Percentiles rank a stretch among this genome's conserved stretches.
Evolutionary conservation across 1,284 basidiomycete genomes (phyloP).

Genomic region (Jaminaea rosea): DNA sequence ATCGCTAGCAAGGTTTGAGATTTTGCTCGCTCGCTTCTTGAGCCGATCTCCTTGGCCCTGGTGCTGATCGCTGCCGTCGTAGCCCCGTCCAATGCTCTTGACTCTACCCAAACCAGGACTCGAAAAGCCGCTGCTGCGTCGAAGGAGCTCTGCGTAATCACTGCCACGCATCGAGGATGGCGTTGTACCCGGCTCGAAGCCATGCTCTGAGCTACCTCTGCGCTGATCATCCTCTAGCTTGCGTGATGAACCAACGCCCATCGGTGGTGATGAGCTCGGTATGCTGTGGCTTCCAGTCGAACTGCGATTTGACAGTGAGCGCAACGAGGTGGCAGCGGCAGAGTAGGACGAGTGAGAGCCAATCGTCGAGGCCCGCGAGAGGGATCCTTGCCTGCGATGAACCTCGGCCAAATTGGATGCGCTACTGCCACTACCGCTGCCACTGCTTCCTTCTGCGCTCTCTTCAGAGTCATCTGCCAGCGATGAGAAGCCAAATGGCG

Average conservation of each 20-base stretch:
- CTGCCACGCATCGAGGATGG: not conserved
- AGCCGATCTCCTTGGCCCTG: not conserved
- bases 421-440: no score
- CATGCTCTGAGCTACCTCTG: not conserved
- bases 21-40: not conserved
- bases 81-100: not conserved
- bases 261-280: not conserved
- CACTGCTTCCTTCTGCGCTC: no score
- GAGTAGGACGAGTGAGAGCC: conserved; percentile 13
- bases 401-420: no score
- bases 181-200: not conserved
- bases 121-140: not conserved
- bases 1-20: conserved; percentile 1
- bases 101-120: not conserved
- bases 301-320: conserved; percentile 27
- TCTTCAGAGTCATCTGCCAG: no score
- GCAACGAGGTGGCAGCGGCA: conserved; percentile 27
- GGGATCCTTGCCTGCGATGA: conserved; percentile 5
- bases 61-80: not conserved
- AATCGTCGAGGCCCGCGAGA: conserved; percentile 13
- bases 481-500: no score
- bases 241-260: not conserved
- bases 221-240: not conserved
- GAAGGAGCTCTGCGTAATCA: no score
- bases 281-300: conserved; percentile 20